Conservation (phyloP, 441 rosid genomes). For the Syzygium malaccense region DNA sequence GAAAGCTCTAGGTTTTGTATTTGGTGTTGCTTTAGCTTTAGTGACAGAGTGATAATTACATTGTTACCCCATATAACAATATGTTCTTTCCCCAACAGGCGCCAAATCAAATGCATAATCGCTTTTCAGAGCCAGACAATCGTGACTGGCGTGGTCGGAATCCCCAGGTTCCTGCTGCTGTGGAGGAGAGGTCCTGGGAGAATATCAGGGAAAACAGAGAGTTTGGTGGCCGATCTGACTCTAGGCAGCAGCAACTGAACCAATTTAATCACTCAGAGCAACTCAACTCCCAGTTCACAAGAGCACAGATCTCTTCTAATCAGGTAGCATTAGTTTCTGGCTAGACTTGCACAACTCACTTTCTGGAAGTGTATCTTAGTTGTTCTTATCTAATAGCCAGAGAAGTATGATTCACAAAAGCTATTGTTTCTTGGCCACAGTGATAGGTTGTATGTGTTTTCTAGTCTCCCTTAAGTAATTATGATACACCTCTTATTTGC, state of each 20-base stretch:
- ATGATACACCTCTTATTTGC: neutral
- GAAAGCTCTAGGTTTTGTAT: neutral
- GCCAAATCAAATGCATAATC: neutral
- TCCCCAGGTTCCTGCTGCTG: neutral
- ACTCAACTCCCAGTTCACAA: neutral
- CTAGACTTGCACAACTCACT: neutral
- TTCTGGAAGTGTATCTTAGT: neutral
- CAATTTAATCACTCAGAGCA: neutral
- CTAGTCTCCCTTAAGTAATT: neutral
- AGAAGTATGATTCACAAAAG: neutral
- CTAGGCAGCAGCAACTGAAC: neutral
- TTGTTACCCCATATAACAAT: neutral
- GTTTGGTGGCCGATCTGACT: neutral
- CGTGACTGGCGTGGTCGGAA: slow-evolving; percentile 9
- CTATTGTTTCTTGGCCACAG: neutral
- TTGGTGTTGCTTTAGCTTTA: neutral
- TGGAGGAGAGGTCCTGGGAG: neutral
- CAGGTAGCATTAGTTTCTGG: neutral
- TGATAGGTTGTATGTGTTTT: neutral
- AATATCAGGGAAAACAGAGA: neutral
- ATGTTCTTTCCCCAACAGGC: neutral
- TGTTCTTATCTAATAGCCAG: neutral
- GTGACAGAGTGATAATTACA: neutral
- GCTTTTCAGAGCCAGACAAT: neutral
- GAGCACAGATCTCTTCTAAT: neutral